A percentile compares a stretch with the other conserved stretches of the same genome.
Conservation (phyloP, 306 rosid genomes). For the Mucuna pruriens region DNA sequence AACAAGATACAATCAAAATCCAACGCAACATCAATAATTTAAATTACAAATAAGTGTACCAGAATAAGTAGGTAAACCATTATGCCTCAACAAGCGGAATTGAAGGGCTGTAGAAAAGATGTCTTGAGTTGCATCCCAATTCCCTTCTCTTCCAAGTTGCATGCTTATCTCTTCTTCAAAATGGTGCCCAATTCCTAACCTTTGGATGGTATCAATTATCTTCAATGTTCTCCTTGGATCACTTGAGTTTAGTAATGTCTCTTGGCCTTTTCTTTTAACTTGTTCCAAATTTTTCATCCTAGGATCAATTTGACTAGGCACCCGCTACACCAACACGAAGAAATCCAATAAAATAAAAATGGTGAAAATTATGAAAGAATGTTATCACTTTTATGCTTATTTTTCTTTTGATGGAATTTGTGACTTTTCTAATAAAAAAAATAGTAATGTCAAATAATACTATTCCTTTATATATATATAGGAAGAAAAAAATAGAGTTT, state of each 20-base stretch:
- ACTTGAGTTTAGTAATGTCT: neutral
- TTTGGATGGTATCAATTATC: constrained; percentile 49
- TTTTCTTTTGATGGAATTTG: neutral
- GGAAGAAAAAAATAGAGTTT: neutral
- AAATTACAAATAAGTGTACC: constrained; percentile 26
- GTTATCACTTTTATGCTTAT: neutral
- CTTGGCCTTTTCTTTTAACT: constrained; percentile 8
- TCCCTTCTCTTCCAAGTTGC: neutral
- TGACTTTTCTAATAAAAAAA: neutral
- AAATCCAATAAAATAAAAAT: neutral
- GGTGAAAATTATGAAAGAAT: neutral
- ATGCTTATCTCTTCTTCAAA: constrained; percentile 34
- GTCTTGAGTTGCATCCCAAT: constrained; percentile 31
- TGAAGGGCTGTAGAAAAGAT: constrained; percentile 49
- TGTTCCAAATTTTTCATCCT: constrained; percentile 13
- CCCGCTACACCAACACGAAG: constrained; percentile 4
- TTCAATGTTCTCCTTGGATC: constrained; percentile 37
- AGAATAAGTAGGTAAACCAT: constrained; percentile 23
- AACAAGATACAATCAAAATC: neutral
- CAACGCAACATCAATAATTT: neutral
- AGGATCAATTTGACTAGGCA: neutral
- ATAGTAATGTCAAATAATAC: neutral
- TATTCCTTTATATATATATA: neutral
- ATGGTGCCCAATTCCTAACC: constrained; percentile 46
- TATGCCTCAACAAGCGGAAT: constrained; percentile 45